Conservation (phyloP, 2,329 filamentous ascomycete species). For the Coniochaeta pulveracea region DNA sequence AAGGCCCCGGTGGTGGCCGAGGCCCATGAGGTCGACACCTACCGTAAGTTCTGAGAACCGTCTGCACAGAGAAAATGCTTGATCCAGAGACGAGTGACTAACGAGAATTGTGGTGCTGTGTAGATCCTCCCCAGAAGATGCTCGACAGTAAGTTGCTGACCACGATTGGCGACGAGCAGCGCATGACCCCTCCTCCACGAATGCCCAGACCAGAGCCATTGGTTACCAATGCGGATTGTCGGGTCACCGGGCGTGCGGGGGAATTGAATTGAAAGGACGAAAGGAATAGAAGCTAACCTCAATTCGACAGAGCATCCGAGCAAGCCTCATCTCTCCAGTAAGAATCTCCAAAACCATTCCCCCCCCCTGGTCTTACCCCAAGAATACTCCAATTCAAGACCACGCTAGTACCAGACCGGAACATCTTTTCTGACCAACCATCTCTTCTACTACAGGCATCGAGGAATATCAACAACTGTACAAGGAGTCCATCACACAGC, state of each 20-base stretch:
- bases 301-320: slow-evolving; percentile 50
- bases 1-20: slow-evolving; percentile 56
- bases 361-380: slow-evolving; percentile 8
- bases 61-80: too few species aligned
- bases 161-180: too few species aligned
- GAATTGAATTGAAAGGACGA: slow-evolving; percentile 5
- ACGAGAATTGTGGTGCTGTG: slow-evolving; percentile 6
- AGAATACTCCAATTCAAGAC: slow-evolving; percentile 2
- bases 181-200: too few species aligned
- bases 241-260: slow-evolving; percentile 8
- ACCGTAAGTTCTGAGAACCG: slow-evolving; percentile 33
- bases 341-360: too few species aligned
- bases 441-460: slow-evolving; percentile 36
- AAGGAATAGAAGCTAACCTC: slow-evolving; percentile 19
- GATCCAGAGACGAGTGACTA: too few species aligned
- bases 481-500: slow-evolving; percentile 80
- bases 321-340: slow-evolving; percentile 56
- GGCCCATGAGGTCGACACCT: slow-evolving; percentile 68
- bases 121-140: slow-evolving; percentile 56
- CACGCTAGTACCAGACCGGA: not conserved
- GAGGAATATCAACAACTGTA: slow-evolving; percentile 59
- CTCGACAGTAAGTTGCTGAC: slow-evolving; percentile 54
- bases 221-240: too few species aligned
- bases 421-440: slow-evolving; percentile 1
- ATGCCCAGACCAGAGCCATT: too few species aligned